Conservation (phyloP, 2,329 filamentous ascomycete genomes). For the Trichoderma asperellum region DNA sequence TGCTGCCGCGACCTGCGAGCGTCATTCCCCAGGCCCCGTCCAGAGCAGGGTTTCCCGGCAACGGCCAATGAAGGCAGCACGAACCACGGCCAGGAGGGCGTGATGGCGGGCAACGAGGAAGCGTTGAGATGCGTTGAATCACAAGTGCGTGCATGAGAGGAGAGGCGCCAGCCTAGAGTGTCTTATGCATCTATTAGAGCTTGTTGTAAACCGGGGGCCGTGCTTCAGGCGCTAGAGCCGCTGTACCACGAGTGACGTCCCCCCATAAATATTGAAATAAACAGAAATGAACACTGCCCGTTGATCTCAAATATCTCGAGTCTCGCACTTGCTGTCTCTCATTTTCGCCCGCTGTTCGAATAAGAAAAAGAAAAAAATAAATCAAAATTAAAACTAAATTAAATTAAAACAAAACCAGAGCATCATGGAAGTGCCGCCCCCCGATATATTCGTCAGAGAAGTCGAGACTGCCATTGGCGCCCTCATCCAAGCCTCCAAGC, state of each 20-base stretch:
- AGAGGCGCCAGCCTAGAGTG: background rate
- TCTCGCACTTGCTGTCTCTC: background rate
- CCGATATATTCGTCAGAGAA: constrained; percentile 44
- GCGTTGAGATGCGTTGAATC: background rate
- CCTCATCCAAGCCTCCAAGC: constrained; percentile 51
- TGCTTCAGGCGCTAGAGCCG: background rate
- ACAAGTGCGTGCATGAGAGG: background rate
- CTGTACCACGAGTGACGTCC: background rate
- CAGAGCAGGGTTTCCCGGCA: background rate
- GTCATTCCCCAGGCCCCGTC: background rate
- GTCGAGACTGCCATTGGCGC: constrained; percentile 48
- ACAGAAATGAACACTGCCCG: background rate
- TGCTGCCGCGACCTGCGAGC: background rate
- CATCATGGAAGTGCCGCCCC: constrained; percentile 48
- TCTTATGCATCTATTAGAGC: constrained; percentile 37
- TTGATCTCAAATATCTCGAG: background rate
- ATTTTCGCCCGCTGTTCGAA: background rate
- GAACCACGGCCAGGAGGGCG: background rate
- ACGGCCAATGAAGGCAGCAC: background rate
- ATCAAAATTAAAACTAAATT: too few species aligned
- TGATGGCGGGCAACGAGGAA: background rate
- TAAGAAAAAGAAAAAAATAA: background rate
- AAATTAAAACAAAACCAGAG: background rate
- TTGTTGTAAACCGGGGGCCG: constrained; percentile 35
- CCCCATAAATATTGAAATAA: background rate